Evolutionary conservation across 2,329 filamentous ascomycete species (phyloP).

Genomic region (Verticillium longisporum): DNA sequence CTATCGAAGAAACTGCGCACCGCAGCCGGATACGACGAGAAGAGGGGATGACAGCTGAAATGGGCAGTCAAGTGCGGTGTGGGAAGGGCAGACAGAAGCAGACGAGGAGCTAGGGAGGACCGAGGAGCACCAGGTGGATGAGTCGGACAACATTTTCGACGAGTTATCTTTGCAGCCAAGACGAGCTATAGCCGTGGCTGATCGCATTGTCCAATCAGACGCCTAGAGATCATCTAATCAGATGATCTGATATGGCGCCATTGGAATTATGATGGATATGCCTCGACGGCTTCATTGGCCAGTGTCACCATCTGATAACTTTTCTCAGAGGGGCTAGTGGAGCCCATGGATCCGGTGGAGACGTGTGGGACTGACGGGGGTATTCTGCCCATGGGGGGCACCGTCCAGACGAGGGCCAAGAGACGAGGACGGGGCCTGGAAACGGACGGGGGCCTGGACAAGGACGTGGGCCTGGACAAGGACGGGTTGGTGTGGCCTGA

Average conservation of each 20-base stretch:
- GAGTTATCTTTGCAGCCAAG: not conserved
- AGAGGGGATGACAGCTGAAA: not conserved
- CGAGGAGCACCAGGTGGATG: not conserved
- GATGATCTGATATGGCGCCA: constrained; percentile 13
- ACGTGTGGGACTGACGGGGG: not conserved
- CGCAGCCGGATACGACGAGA: not conserved
- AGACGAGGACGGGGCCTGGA: not conserved
- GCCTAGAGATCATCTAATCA: constrained; percentile 11
- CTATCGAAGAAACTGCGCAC: not conserved
- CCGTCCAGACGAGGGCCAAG: not conserved
- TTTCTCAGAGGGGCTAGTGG: not conserved
- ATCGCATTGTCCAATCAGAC: constrained; percentile 4
- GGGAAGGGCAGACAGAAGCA: not conserved
- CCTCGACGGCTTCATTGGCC: not conserved
- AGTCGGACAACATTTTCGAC: constrained; percentile 1
- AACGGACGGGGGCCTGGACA: not conserved
- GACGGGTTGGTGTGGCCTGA: not conserved
- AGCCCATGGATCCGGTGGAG: not conserved
- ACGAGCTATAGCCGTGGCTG: constrained; percentile 1
- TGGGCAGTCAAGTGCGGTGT: not conserved
- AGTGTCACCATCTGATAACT: constrained; percentile 3
- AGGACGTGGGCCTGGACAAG: no score
- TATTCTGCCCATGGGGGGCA: not conserved
- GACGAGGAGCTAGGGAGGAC: not conserved
- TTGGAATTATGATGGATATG: not conserved